A percentile compares a stretch with the other conserved stretches of the same genome.
Evolutionary conservation across 148 eudicot genomes (phyloP).

Genomic region (Amaranthus hypochondriacus): DNA sequence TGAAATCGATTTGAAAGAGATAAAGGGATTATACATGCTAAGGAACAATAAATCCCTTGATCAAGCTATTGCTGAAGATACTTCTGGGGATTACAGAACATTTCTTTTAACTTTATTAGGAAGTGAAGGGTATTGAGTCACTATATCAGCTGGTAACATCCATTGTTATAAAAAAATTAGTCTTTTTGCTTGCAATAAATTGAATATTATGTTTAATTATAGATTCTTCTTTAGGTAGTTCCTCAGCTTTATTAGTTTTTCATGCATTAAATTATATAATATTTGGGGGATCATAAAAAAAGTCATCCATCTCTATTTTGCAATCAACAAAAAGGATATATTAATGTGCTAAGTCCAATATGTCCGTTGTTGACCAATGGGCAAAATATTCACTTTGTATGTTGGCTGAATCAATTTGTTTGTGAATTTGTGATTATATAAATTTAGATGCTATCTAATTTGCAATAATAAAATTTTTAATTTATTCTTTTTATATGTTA

Average conservation of each 20-base stretch:
- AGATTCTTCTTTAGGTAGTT: background rate
- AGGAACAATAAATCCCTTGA: conserved; percentile 32
- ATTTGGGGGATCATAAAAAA: background rate
- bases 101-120: conserved; percentile 39
- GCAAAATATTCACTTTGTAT: too few species aligned
- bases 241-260: background rate
- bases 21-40: conserved; percentile 29
- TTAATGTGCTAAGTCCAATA: too few species aligned
- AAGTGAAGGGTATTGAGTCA: conserved; percentile 27
- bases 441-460: too few species aligned
- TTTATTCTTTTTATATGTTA: too few species aligned
- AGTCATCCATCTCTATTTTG: background rate
- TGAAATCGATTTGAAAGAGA: conserved; percentile 50
- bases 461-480: too few species aligned
- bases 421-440: too few species aligned
- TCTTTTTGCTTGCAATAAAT: conserved; percentile 16
- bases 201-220: background rate
- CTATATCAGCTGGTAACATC: background rate
- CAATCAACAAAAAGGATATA: too few species aligned
- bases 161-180: background rate
- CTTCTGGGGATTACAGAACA: conserved; percentile 36
- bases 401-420: too few species aligned
- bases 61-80: conserved; percentile 38
- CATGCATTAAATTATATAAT: background rate
- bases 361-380: too few species aligned